phyloP scores from a whole-genome alignment of 2,329 filamentous ascomycete genomes.

The Lasiodiplodia sp. region DNA sequence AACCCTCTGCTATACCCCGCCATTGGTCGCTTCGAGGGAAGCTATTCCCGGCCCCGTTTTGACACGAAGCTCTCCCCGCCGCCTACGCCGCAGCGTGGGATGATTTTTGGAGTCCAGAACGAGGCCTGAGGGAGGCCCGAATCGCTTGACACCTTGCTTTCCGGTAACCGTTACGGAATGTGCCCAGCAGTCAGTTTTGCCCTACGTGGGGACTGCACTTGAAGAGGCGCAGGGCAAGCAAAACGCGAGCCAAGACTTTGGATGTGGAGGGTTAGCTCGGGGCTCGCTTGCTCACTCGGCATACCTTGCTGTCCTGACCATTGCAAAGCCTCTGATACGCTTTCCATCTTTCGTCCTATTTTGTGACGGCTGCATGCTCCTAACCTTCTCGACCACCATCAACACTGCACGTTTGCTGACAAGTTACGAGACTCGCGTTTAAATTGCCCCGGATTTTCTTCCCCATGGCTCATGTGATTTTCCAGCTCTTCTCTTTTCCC shows the following conservation, averaged over 20 bases:
- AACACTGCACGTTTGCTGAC: neutral
- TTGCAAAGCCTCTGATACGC: neutral
- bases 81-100: neutral
- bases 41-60: conserved; percentile 10
- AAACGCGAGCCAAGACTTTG: neutral
- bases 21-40: neutral
- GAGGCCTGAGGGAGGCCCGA: neutral
- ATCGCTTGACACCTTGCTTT: neutral
- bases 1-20: neutral
- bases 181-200: too few relatives aligned
- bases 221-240: neutral
- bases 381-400: neutral
- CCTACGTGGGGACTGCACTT: neutral
- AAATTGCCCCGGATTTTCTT: conserved; percentile 1
- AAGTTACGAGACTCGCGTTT: neutral
- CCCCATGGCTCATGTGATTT: neutral
- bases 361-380: neutral
- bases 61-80: neutral
- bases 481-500: neutral
- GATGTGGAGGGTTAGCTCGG: neutral
- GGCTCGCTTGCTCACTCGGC: neutral
- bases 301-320: conserved; percentile 5
- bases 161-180: neutral
- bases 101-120: neutral
- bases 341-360: neutral